Conservation (phyloP, 441 rosid species). For the Gossypium aridum region DNA sequence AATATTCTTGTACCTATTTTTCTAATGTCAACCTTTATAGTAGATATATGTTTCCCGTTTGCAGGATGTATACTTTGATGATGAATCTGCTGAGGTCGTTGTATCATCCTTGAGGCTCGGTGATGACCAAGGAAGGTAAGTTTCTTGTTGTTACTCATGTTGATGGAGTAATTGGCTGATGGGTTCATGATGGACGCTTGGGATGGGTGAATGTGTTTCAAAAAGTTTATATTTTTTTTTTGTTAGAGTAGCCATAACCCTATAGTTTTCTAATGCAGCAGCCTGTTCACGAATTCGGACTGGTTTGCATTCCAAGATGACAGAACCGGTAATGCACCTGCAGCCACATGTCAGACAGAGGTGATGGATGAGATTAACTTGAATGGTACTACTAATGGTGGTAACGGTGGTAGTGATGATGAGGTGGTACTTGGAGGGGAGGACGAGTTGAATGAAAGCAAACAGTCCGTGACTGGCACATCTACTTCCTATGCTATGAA, state of each 20-base stretch:
- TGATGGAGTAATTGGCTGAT: background rate
- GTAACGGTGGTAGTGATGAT: conserved; percentile 79
- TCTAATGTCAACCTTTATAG: background rate
- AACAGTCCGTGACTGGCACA: conserved; percentile 35
- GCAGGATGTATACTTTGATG: conserved; percentile 90
- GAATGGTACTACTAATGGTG: conserved; percentile 50
- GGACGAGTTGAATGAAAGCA: conserved; percentile 61
- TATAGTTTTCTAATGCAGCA: conserved; percentile 34
- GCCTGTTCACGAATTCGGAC: conserved; percentile 87
- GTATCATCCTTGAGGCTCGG: conserved; percentile 90
- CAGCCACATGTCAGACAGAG: conserved; percentile 46
- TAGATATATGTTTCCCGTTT: background rate
- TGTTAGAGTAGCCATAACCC: background rate
- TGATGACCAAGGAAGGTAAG: conserved; percentile 88
- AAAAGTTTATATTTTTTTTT: background rate
- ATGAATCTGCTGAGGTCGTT: conserved; percentile 90
- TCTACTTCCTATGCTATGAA: conserved; percentile 53
- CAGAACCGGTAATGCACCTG: conserved; percentile 43
- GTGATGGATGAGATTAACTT: conserved; percentile 64
- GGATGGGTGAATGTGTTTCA: background rate
- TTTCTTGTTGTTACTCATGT: background rate
- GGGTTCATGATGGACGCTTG: background rate
- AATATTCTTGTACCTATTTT: background rate
- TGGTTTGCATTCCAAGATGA: conserved; percentile 98
- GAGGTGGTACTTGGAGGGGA: conserved; percentile 95